Evolutionary conservation across 139 green algal species (phyloP).

Genomic region (Chlorella sp.): DNA sequence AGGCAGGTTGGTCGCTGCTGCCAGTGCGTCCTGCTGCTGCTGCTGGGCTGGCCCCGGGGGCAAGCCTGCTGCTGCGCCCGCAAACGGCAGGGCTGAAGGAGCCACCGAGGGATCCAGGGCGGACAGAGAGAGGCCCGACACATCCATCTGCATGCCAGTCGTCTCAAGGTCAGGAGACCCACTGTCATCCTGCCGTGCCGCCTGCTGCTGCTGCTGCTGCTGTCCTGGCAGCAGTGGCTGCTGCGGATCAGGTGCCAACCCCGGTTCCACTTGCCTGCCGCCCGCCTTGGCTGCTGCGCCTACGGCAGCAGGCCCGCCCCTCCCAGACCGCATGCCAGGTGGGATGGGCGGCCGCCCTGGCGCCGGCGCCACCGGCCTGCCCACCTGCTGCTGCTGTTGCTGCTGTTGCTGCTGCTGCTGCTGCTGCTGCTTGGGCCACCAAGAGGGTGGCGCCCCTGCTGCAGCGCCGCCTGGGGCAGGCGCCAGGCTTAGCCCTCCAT

Average conservation of each 20-base stretch:
- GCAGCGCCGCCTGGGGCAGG: not conserved
- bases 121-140: not conserved
- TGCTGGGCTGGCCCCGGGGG: not conserved
- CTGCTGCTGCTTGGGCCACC: not conserved
- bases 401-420: not conserved
- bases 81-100: not conserved
- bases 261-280: not conserved
- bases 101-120: not conserved
- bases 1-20: constrained; percentile 1
- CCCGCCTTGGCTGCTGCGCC: not conserved
- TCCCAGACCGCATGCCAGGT: not conserved
- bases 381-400: constrained; percentile 5
- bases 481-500: not conserved
- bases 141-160: no score
- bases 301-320: not conserved
- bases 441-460: not conserved
- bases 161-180: not conserved
- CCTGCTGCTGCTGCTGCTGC: not conserved
- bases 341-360: constrained; percentile 19
- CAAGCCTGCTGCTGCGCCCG: not conserved
- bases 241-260: not conserved
- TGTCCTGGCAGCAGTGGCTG: not conserved
- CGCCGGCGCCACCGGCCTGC: not conserved
- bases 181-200: not conserved
- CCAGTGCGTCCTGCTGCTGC: constrained; percentile 15